phyloP scores from a whole-genome alignment of 768 basidiomycete genomes.

The Xerocomus potaroensis region DNA sequence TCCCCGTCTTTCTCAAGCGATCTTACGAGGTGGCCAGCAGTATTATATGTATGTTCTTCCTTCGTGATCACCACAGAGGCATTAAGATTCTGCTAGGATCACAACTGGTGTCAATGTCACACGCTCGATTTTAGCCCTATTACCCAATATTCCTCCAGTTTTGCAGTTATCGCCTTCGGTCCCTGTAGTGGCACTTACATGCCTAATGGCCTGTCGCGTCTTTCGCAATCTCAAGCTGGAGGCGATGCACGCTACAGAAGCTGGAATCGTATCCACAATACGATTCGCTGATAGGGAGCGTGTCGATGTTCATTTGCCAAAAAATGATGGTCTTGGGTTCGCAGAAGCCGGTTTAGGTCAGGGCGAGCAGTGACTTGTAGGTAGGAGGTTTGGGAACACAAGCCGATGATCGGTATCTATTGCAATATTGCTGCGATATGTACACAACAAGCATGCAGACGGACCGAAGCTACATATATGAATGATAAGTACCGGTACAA shows the following conservation, averaged over 20 bases:
- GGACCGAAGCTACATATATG: background rate
- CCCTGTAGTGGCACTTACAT: conserved; percentile 29
- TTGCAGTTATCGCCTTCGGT: conserved; percentile 23
- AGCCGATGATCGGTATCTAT: background rate
- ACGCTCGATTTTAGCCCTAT: conserved; percentile 19
- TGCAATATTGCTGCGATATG: background rate
- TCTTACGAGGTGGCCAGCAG: conserved; percentile 36
- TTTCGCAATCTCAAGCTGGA: conserved; percentile 32
- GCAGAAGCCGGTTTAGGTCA: background rate
- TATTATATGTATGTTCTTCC: conserved; percentile 34
- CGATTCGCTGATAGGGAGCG: conserved; percentile 11
- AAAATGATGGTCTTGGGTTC: background rate
- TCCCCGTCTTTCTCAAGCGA: conserved; percentile 29
- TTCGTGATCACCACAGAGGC: no score
- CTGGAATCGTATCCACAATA: conserved; percentile 13
- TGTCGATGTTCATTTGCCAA: background rate
- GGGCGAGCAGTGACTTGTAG: background rate
- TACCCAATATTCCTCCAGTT: conserved; percentile 16
- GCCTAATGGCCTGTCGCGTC: conserved; percentile 33
- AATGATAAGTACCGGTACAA: conserved; percentile 12
- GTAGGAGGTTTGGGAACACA: background rate
- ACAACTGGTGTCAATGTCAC: conserved; percentile 31
- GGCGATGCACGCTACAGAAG: conserved; percentile 4
- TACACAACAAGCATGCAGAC: background rate
- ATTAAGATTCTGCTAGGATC: no score